Conservation (phyloP, 345 rosid species). For the Alliaria petiolata region DNA sequence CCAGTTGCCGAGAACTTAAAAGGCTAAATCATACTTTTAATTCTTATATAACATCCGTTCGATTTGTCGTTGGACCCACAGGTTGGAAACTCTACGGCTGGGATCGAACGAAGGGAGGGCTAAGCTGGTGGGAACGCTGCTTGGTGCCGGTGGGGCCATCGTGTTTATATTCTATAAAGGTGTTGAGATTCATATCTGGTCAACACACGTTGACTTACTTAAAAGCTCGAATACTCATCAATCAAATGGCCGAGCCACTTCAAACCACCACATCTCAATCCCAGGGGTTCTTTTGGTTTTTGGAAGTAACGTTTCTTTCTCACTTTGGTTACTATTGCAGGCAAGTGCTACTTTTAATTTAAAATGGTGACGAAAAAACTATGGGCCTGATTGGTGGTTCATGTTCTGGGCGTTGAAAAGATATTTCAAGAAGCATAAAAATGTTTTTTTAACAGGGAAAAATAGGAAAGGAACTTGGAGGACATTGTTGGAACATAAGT, state of each 20-base stretch:
- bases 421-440: not conserved
- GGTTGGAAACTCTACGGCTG: constrained; percentile 42
- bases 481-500: constrained; percentile 22
- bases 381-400: no score
- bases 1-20: not conserved
- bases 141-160: constrained; percentile 49
- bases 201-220: constrained; percentile 32
- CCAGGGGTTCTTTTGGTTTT: constrained; percentile 32
- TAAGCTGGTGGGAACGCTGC: constrained; percentile 42
- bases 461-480: constrained; percentile 26
- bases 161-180: constrained; percentile 59
- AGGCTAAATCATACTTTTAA: not conserved
- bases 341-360: not conserved
- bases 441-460: constrained; percentile 17
- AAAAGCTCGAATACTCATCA: constrained; percentile 12
- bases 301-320: constrained; percentile 22
- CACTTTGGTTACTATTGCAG: constrained; percentile 39
- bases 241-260: not conserved
- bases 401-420: not conserved
- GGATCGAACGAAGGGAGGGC: constrained; percentile 40
- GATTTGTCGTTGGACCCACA: not conserved
- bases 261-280: constrained; percentile 22
- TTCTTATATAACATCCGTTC: not conserved
- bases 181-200: constrained; percentile 31
- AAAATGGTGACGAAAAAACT: no score